These are phyloP conservation scores for Datura wrightii DNA, from an alignment of 257 asterid genomes.

Conservation along the genomic window DNA sequence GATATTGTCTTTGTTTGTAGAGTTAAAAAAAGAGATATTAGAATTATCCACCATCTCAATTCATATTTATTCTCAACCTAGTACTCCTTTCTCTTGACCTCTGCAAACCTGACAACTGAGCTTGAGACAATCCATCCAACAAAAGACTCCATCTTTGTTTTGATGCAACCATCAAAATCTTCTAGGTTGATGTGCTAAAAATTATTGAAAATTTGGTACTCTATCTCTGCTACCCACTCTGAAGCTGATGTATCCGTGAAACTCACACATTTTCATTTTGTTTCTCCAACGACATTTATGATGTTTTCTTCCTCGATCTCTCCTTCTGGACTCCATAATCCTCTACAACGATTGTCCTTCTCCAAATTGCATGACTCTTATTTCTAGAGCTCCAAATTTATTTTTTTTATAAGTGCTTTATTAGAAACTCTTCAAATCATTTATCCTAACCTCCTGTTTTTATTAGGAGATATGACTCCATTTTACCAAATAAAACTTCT, in stretches of 20 bases:
- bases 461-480: too few relatives aligned
- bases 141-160: too few relatives aligned
- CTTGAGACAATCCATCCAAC: too few relatives aligned
- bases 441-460: too few relatives aligned
- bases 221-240: background rate
- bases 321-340: background rate
- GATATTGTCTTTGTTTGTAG: background rate
- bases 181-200: conserved; percentile 21
- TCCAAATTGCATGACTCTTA: background rate
- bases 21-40: background rate
- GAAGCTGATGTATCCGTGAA: background rate
- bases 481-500: background rate
- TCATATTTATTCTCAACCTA: background rate
- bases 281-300: background rate
- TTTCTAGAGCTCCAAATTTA: too few relatives aligned
- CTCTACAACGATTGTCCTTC: background rate
- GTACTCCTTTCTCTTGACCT: conserved; percentile 1
- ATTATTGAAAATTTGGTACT: background rate
- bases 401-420: too few relatives aligned
- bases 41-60: background rate
- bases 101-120: background rate
- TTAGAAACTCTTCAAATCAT: too few relatives aligned
- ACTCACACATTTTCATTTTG: background rate
- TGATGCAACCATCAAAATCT: background rate
- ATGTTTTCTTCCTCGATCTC: background rate